Base-by-base conservation (phyloP, 2,329 filamentous ascomycete genomes). In the Ophiostoma sp. region DNA sequence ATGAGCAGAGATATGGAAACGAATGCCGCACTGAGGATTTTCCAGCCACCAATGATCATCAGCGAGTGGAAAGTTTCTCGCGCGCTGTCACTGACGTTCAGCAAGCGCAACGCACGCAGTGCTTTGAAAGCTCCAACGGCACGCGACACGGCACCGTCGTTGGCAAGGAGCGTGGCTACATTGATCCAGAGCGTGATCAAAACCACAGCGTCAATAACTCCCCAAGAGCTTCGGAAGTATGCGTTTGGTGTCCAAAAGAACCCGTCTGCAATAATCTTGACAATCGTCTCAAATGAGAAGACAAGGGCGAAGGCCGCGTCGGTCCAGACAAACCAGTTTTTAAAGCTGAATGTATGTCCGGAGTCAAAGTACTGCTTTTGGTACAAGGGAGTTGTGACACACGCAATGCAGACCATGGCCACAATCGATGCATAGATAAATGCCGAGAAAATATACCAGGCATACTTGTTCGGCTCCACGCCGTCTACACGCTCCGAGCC, bases 121-220 rank as follows among this genome's bases (percentile, higher is more conserved):
- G 95, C 95, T 82, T 99, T 99, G 84, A 99, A 98, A 20, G 95
- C 95, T 33, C 95, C 96, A 52, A 98, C 92, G 23, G 93, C 93
- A 78, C 95, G 86, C 5, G 94, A 96, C 69, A 97, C 89, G 70
- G 90, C 89, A 60, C 92, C 92, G 74, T 96, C 91, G 70, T 93
- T 89, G 76, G 87, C 86, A 69, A 99, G 84, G 1, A 94, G 88
- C 0, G 94, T 95, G 66, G 89, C 83, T 67, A 99, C 93, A 76
- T 96, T 98, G 77, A 97, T 90, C 94, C 95, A 98, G 10, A 99
- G 86, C 0, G 95, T 98, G 70, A 97, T 82, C 68, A 99, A 83
- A 74, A 99, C 95, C 64, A 98, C 80, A 0, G 90, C 93, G 77
- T 99, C 95, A 74, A 99, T 97, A 72, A 97, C 89, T 7, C 95